These are phyloP conservation scores for Puccinia novopanici DNA, from an alignment of 1,284 basidiomycete genomes.

Conservation along the genomic window DNA sequence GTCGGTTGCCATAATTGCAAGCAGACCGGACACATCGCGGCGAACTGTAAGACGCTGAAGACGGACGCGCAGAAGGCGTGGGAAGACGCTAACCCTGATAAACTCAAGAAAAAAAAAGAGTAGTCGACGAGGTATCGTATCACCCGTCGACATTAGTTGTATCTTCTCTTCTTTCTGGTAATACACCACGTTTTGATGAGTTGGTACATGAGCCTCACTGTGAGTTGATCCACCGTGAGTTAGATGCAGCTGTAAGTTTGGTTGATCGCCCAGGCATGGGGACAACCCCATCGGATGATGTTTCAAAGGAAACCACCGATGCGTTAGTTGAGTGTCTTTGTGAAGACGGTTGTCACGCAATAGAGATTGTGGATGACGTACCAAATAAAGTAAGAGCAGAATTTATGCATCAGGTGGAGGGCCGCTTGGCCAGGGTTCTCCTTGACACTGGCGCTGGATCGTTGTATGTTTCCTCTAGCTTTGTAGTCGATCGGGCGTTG, in stretches of 20 bases:
- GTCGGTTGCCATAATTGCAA: background rate
- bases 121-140: slow-evolving; percentile 3
- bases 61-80: background rate
- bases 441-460: slow-evolving; percentile 26
- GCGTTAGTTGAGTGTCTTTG: background rate
- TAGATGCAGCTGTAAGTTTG: background rate
- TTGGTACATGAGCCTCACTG: background rate
- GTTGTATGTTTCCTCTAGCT: background rate
- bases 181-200: background rate
- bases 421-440: slow-evolving; percentile 15
- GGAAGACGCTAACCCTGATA: background rate
- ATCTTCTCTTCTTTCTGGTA: background rate
- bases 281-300: background rate
- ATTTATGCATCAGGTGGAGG: background rate
- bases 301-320: background rate
- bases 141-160: background rate
- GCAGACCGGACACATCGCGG: background rate
- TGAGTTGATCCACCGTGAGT: background rate
- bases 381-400: background rate
- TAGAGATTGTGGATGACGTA: background rate
- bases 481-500: background rate
- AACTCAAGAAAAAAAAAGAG: background rate
- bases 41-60: background rate
- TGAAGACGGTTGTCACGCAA: background rate
- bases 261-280: slow-evolving; percentile 6